Base-by-base conservation (phyloP, 139 green algal genomes). In the Zygnema cylindricum region DNA sequence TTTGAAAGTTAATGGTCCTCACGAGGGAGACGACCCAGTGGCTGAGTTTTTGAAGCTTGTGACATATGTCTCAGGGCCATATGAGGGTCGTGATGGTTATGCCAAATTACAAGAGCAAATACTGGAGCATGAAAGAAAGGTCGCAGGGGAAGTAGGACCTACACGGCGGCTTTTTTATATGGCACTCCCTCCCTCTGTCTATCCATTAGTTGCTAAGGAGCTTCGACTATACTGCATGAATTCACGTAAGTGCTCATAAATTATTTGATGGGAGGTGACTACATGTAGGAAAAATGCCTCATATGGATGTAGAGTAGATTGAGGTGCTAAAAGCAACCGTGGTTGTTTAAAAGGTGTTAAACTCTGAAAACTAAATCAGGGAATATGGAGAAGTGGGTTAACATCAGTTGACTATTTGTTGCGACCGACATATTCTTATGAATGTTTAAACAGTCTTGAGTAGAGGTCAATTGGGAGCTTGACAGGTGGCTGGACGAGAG, bases 161-260 rank as follows among this genome's bases (percentile, higher is more conserved):
- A 88, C 83, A 7, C 35, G 71, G 21, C 73, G 73, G 33, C 94
- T 99, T 0, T 98, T 97, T 93, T 99, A 99, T 91, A 90, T 99
- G 49, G 96, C 97, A 0, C 94, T 99, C 77, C 97, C 97, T 3
- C 97, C 97, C 11, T 93, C 91, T 1, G 96, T 98, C n/a, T 99
- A 99, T 92, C 96, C 96, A 0, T 69, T 96, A 89, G 97, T 97
- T 77, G 93, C 89, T 84, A 86, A 33, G 86, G 49, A 79, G 78
- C 22, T 92, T 36, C 69, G 71, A 39, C 39, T 69, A 43, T 69
- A 87, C 76, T 90, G 88, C 85, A 92, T 91, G 88, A 85, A 88
- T 36, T 69, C 35, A 22, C 35, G 77, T 84, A 41, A 84, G 77
- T 63, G 7, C n/a, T n/a, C n/a, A n/a, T n/a, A n/a, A n/a, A n/a